Evolutionary conservation across 441 rosid species (phyloP).

Genomic region (Eruca vesicaria): DNA sequence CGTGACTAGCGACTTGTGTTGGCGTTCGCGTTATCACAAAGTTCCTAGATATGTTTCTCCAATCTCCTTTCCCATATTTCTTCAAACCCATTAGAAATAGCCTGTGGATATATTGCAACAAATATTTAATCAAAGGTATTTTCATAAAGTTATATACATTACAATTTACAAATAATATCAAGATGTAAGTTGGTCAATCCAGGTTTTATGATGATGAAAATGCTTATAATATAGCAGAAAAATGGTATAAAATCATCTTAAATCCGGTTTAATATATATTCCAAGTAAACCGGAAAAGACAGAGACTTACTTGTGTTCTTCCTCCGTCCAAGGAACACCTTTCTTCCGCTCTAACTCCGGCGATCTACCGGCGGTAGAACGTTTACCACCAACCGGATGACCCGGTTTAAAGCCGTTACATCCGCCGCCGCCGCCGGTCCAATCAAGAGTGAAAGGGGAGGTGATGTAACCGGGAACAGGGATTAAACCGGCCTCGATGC

Average conservation of each 20-base stretch:
- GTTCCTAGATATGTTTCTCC: constrained; percentile 74
- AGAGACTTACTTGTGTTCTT: constrained; percentile 70
- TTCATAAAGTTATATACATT: not conserved
- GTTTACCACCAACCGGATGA: constrained; percentile 52
- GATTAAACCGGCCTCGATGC: constrained; percentile 66
- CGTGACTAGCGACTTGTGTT: constrained; percentile 78
- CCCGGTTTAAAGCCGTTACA: constrained; percentile 59
- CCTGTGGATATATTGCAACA: constrained; percentile 31
- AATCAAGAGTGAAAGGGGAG: constrained; percentile 58
- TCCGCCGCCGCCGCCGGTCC: constrained; percentile 37
- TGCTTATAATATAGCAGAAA: not conserved
- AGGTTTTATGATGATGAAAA: not conserved
- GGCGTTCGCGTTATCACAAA: constrained; percentile 68
- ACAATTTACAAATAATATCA: constrained; percentile 11
- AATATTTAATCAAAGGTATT: not conserved
- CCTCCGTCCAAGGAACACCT: constrained; percentile 86
- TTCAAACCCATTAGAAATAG: constrained; percentile 68
- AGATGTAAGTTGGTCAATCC: not conserved
- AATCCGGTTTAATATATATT: not conserved
- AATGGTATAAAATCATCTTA: not conserved
- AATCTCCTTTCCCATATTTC: constrained; percentile 77
- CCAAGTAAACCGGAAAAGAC: not conserved
- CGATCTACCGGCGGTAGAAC: constrained; percentile 46
- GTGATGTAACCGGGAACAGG: constrained; percentile 57
- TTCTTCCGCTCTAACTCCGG: constrained; percentile 77